These are phyloP conservation scores for Alternaria atra DNA, from an alignment of 2,329 filamentous ascomycete species.

Conservation along the genomic window DNA sequence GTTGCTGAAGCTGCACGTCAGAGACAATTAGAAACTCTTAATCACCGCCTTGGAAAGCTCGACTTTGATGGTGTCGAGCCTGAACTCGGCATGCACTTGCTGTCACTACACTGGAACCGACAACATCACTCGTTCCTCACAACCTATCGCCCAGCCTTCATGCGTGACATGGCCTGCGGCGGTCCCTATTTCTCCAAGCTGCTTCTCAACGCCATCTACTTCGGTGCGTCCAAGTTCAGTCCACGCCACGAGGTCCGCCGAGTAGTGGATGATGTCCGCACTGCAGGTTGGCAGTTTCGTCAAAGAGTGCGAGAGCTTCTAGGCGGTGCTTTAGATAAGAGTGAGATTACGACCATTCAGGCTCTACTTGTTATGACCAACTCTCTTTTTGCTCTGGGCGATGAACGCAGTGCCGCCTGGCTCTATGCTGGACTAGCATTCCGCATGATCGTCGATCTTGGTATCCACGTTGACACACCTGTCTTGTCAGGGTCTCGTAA, in stretches of 20 bases:
- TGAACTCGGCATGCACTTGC: conserved; percentile 61
- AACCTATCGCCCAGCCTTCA: conserved; percentile 61
- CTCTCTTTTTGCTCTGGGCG: conserved; percentile 61
- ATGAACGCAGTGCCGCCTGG: conserved; percentile 64
- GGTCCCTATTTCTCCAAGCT: no score
- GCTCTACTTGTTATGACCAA: conserved; percentile 63
- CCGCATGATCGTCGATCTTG: conserved; percentile 64
- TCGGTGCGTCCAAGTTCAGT: no score
- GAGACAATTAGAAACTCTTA: conserved; percentile 61
- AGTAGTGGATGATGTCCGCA: conserved; percentile 55
- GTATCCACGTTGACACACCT: conserved; percentile 59
- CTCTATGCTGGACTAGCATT: conserved; percentile 67
- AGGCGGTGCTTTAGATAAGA: conserved; percentile 57
- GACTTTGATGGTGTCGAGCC: conserved; percentile 66
- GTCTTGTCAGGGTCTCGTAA: conserved; percentile 41
- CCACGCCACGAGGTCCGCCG: no score
- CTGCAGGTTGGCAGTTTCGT: conserved; percentile 60
- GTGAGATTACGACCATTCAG: conserved; percentile 64
- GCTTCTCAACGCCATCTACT: no score
- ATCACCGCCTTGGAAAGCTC: conserved; percentile 57
- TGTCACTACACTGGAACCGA: conserved; percentile 63
- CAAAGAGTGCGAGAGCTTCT: conserved; percentile 59
- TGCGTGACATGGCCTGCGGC: conserved; percentile 25
- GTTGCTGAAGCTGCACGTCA: conserved; percentile 60
- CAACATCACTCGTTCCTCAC: conserved; percentile 61